Percentiles rank a stretch among this genome's conserved stretches.
Conservation (phyloP, 2,329 filamentous ascomycete genomes). For the Colletotrichum liriopes region DNA sequence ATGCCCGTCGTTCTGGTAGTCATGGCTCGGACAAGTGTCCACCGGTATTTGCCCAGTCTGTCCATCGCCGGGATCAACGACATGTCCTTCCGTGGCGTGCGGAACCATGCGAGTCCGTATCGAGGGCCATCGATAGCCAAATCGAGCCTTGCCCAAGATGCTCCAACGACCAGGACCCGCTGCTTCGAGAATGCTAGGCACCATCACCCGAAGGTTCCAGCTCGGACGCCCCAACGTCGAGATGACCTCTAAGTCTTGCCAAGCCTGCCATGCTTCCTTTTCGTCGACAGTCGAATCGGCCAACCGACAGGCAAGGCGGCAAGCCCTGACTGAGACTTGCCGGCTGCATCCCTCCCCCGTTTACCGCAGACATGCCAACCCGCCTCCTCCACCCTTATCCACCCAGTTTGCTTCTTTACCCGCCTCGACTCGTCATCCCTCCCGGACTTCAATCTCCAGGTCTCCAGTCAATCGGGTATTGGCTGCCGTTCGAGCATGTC, state of each 20-base stretch:
- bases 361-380: slow-evolving; percentile 15
- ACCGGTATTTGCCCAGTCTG: slow-evolving; percentile 14
- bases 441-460: slow-evolving; percentile 1
- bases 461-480: slow-evolving; percentile 33
- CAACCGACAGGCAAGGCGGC: background rate
- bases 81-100: background rate
- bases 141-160: background rate
- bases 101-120: slow-evolving; percentile 8
- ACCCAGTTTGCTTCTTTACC: slow-evolving; percentile 24
- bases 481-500: slow-evolving; percentile 21
- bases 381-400: slow-evolving; percentile 6
- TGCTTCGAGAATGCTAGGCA: slow-evolving; percentile 32
- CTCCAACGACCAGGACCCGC: slow-evolving; percentile 18
- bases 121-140: slow-evolving; percentile 5
- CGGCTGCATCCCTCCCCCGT: slow-evolving; percentile 3
- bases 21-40: background rate
- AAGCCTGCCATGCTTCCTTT: slow-evolving; percentile 25
- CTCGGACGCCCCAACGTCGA: background rate
- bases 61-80: background rate
- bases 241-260: slow-evolving; percentile 20
- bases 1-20: background rate
- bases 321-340: background rate
- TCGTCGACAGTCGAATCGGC: background rate
- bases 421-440: slow-evolving; percentile 26
- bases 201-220: background rate